phyloP scores from a whole-genome alignment of 805 yeast genomes.

The Metschnikowia amazonensis region DNA sequence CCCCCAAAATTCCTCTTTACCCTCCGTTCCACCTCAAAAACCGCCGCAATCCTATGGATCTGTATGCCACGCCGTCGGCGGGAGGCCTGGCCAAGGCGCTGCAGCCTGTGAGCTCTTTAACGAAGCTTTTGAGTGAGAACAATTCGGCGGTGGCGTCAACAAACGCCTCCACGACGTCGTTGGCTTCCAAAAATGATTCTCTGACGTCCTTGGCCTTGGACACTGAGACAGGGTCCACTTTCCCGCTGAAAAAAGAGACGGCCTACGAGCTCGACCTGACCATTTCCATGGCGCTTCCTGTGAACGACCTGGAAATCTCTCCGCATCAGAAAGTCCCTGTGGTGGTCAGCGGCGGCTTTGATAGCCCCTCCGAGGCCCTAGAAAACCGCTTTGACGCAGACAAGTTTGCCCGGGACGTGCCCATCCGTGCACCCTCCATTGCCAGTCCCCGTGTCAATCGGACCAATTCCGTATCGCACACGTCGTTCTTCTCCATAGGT shows the following conservation, averaged over 20 bases:
- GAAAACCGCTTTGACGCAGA: conserved; percentile 3
- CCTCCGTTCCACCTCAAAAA: conserved; percentile 19
- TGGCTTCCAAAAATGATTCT: not conserved
- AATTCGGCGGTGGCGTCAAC: conserved; percentile 12
- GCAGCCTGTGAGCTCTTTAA: conserved; percentile 34
- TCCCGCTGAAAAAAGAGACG: not conserved
- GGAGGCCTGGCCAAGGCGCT: conserved; percentile 10
- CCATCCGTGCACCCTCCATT: conserved; percentile 19
- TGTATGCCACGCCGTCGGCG: conserved; percentile 5
- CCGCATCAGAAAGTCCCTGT: conserved; percentile 16
- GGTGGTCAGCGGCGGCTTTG: conserved; percentile 20
- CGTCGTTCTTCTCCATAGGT: conserved; percentile 33
- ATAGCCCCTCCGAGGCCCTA: conserved; percentile 10
- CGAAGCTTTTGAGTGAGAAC: conserved; percentile 36
- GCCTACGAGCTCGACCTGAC: not conserved
- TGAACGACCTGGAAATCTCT: not conserved
- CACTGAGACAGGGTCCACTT: conserved; percentile 1
- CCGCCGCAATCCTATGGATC: conserved; percentile 11
- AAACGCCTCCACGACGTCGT: conserved; percentile 7
- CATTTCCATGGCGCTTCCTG: not conserved
- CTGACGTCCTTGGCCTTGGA: conserved; percentile 1
- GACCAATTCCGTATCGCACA: conserved; percentile 38
- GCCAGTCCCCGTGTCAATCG: conserved; percentile 41
- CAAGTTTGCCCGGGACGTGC: conserved; percentile 10
- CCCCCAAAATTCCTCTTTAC: conserved; percentile 15